phyloP scores from a whole-genome alignment of 208 protist species.

The Trichomonas vaginalis region DNA sequence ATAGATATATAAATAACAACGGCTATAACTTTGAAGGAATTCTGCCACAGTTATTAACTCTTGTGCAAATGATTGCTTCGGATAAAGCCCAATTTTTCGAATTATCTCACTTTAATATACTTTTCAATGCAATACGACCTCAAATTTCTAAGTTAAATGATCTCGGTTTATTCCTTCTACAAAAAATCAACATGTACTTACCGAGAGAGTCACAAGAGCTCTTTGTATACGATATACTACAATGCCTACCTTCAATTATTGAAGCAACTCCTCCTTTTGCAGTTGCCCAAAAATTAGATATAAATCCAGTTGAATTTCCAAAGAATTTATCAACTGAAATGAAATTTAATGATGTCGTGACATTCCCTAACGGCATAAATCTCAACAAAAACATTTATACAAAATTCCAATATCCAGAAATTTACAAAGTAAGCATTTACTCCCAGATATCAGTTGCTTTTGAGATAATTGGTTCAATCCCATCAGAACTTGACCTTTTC shows the following conservation, averaged over 20 bases:
- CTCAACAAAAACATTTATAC: not conserved
- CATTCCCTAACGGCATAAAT: not conserved
- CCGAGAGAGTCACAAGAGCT: not conserved
- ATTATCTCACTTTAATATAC: not conserved
- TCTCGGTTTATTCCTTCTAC: not conserved
- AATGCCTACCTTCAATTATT: not conserved
- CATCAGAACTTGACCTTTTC: not conserved
- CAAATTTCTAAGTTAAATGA: not conserved
- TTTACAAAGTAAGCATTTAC: not conserved
- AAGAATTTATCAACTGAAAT: not conserved
- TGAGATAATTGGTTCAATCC: not conserved
- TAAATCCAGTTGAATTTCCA: not conserved
- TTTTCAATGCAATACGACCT: not conserved
- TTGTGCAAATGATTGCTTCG: not conserved
- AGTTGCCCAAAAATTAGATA: not conserved
- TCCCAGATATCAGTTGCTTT: not conserved
- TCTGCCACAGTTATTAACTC: not conserved
- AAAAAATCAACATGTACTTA: not conserved
- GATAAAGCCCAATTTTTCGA: not conserved
- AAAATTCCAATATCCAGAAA: not conserved
- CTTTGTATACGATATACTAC: not conserved
- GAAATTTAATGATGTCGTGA: not conserved
- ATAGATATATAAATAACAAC: not conserved
- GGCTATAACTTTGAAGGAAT: not conserved
- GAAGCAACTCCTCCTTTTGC: not conserved